phyloP scores from a whole-genome alignment of 805 yeast genomes.

The Lachancea kluyveri region DNA sequence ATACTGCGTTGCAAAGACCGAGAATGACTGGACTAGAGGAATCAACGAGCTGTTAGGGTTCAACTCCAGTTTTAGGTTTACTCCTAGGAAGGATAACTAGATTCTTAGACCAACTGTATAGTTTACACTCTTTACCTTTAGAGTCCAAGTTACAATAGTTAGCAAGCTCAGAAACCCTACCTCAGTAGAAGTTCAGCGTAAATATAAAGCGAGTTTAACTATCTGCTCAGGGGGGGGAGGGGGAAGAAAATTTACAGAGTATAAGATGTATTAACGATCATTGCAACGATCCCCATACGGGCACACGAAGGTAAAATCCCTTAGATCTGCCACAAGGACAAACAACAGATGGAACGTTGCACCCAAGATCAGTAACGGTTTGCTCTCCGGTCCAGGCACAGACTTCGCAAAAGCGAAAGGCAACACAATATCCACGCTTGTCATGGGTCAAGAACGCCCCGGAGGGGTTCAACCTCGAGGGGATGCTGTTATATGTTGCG shows the following conservation, averaged over 20 bases:
- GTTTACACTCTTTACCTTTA: too few species aligned
- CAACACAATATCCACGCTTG: conserved; percentile 47
- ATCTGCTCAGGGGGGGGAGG: too few species aligned
- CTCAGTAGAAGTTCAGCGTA: too few species aligned
- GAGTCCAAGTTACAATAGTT: too few species aligned
- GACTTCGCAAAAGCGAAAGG: conserved; percentile 13
- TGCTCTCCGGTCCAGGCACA: conserved; percentile 56
- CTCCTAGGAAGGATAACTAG: conserved; percentile 10
- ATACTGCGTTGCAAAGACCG: conserved; percentile 80
- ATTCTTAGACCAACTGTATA: conserved; percentile 1
- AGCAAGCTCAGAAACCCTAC: too few species aligned
- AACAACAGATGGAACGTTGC: conserved; percentile 57
- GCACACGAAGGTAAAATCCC: conserved; percentile 72
- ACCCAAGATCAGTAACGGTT: conserved; percentile 58
- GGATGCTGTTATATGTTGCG: conserved; percentile 54
- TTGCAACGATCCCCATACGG: conserved; percentile 63
- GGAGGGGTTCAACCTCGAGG: conserved; percentile 62
- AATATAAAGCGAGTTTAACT: too few species aligned
- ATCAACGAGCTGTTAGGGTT: conserved; percentile 84
- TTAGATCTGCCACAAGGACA: conserved; percentile 42
- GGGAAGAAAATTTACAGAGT: neutral
- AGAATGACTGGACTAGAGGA: conserved; percentile 88
- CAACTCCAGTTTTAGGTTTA: conserved; percentile 70
- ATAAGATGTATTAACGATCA: conserved; percentile 36
- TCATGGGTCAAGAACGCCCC: conserved; percentile 67